A percentile compares a stretch with the other conserved stretches of the same genome.
Evolutionary conservation across 257 asterid species (phyloP).

Genomic region (Ehretia macrophylla): DNA sequence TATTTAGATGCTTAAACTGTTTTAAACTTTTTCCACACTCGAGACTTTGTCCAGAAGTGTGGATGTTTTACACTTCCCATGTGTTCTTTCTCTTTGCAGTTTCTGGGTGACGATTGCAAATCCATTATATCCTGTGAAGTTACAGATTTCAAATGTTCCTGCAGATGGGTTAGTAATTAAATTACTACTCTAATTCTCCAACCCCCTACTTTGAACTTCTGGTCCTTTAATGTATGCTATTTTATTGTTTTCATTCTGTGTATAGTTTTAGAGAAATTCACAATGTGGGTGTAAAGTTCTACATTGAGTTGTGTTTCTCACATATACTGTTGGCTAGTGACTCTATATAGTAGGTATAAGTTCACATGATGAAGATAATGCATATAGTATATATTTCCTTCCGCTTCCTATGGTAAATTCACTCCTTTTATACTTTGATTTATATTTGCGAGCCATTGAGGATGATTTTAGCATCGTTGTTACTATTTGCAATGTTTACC

Average conservation of each 20-base stretch:
- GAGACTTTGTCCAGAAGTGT: background rate
- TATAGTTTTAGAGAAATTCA: too few relatives aligned
- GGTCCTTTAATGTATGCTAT: background rate
- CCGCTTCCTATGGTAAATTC: too few relatives aligned
- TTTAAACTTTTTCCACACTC: background rate
- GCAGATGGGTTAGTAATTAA: conserved; percentile 66
- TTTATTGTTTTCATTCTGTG: background rate
- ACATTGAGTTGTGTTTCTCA: too few relatives aligned
- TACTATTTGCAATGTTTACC: too few relatives aligned
- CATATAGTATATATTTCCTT: too few relatives aligned
- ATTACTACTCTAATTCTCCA: background rate
- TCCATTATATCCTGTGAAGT: conserved; percentile 72
- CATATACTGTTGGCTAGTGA: too few relatives aligned
- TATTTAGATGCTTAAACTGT: background rate
- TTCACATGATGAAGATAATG: too few relatives aligned
- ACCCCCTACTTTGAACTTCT: background rate
- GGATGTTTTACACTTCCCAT: background rate
- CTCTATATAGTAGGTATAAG: too few relatives aligned
- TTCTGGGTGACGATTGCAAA: conserved; percentile 70
- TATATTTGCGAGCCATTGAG: too few relatives aligned
- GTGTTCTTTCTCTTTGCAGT: conserved; percentile 39
- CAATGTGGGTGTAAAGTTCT: too few relatives aligned
- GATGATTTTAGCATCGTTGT: too few relatives aligned
- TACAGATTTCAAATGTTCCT: conserved; percentile 62
- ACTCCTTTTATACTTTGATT: too few relatives aligned